These are phyloP conservation scores for Trichoderma sp. DNA, from an alignment of 2,329 filamentous ascomycete genomes.

Conservation along the genomic window DNA sequence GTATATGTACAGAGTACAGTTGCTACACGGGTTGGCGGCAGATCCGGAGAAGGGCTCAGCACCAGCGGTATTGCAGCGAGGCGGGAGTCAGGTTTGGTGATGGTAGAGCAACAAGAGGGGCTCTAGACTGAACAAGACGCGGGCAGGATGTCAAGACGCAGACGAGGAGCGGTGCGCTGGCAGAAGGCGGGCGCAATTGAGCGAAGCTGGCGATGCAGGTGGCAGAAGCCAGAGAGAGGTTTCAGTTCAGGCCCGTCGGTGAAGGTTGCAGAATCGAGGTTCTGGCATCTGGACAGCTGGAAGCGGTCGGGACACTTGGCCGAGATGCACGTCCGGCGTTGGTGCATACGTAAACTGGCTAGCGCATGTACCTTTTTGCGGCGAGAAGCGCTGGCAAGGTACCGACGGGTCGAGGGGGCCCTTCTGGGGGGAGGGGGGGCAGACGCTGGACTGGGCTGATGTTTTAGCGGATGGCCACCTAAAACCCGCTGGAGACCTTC, in stretches of 20 bases:
- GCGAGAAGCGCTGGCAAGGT: neutral
- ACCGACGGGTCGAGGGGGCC: neutral
- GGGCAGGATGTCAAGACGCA: neutral
- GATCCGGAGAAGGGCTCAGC: neutral
- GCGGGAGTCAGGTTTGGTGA: neutral
- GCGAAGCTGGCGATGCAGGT: slow-evolving; percentile 2
- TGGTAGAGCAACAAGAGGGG: neutral
- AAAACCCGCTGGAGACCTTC: neutral
- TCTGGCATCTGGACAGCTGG: slow-evolving; percentile 11
- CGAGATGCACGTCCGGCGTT: neutral
- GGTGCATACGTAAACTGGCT: neutral
- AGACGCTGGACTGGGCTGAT: slow-evolving; percentile 9
- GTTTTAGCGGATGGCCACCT: neutral
- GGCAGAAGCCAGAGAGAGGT: neutral
- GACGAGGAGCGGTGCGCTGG: neutral
- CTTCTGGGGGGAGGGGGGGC: too few relatives aligned
- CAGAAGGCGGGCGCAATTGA: slow-evolving; percentile 6
- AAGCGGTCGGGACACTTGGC: slow-evolving; percentile 17
- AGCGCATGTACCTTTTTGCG: neutral
- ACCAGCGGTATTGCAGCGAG: neutral
- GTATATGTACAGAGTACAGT: neutral
- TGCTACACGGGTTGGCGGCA: neutral
- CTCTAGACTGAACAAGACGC: neutral
- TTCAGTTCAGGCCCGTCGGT: slow-evolving; percentile 1
- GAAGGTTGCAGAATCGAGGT: slow-evolving; percentile 18